phyloP scores from a whole-genome alignment of 257 asterid genomes.

The Jacaranda copaia region DNA sequence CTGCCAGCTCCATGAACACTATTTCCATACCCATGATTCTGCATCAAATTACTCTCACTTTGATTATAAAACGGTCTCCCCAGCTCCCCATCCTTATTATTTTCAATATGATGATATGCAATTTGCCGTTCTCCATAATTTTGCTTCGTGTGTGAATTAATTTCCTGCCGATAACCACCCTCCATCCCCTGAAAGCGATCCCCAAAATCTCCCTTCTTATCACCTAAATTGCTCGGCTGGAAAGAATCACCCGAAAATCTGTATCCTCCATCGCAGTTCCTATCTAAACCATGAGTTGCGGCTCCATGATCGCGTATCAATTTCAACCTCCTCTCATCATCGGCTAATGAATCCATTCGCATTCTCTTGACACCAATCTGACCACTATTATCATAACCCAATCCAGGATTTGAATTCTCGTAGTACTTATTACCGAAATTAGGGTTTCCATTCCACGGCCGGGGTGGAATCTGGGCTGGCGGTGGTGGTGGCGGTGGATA shows the following conservation, averaged over 20 bases:
- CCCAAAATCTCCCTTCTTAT: conserved; percentile 23
- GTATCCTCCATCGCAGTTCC: conserved; percentile 38
- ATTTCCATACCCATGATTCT: conserved; percentile 44
- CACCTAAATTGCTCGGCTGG: conserved; percentile 32
- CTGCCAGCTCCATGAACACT: conserved; percentile 39
- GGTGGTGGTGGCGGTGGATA: conserved; percentile 40
- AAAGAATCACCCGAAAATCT: conserved; percentile 19
- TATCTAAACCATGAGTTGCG: conserved; percentile 35
- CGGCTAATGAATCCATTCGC: conserved; percentile 49
- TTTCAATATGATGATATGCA: conserved; percentile 37
- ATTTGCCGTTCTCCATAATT: conserved; percentile 38
- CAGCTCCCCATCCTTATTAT: conserved; percentile 26
- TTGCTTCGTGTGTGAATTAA: conserved; percentile 30
- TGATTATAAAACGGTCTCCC: conserved; percentile 35
- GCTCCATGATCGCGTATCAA: conserved; percentile 84
- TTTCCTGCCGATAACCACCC: conserved; percentile 31
- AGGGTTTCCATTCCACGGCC: conserved; percentile 53
- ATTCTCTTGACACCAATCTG: conserved; percentile 68
- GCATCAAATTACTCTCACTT: conserved; percentile 38
- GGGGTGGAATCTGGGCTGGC: conserved; percentile 44
- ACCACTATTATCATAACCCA: conserved; percentile 41
- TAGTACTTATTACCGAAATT: conserved; percentile 41
- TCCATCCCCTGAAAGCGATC: conserved; percentile 45
- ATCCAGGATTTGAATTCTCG: conserved; percentile 43
- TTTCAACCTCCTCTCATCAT: conserved; percentile 76